Conservation (phyloP, 2,329 filamentous ascomycete genomes). For the Eutypa lata region DNA sequence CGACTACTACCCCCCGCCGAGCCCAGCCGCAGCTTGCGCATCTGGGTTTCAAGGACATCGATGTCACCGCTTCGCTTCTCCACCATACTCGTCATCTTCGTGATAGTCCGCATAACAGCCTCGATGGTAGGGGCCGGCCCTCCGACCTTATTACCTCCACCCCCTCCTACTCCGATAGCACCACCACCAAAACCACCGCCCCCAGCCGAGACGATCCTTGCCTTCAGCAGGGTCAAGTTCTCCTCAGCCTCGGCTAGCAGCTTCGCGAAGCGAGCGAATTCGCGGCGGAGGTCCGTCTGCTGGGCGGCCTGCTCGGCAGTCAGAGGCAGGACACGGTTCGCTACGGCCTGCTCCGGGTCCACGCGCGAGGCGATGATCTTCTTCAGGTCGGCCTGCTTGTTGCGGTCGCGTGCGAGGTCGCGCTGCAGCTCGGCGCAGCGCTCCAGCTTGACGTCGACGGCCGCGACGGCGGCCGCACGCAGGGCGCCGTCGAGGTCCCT, state of each 20-base stretch:
- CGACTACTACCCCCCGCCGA: slow-evolving; percentile 40
- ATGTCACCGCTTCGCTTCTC: slow-evolving; percentile 90
- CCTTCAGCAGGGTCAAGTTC: slow-evolving; percentile 72
- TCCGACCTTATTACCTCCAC: slow-evolving; percentile 19
- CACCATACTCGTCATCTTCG: slow-evolving; percentile 88
- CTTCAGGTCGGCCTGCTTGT: slow-evolving; percentile 74
- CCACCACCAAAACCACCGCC: slow-evolving; percentile 30
- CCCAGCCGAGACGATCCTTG: slow-evolving; percentile 64
- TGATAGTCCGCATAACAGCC: slow-evolving; percentile 85
- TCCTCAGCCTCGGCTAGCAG: slow-evolving; percentile 78
- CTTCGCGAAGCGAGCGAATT: slow-evolving; percentile 71
- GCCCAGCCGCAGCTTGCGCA: slow-evolving; percentile 66
- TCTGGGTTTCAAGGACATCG: slow-evolving; percentile 82
- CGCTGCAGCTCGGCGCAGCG: slow-evolving; percentile 65
- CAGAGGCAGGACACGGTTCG: slow-evolving; percentile 68
- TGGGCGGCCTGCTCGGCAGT: slow-evolving; percentile 79
- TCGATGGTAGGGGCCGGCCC: slow-evolving; percentile 72
- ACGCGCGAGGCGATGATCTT: slow-evolving; percentile 68
- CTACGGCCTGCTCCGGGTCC: slow-evolving; percentile 65
- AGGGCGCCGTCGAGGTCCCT: slow-evolving; percentile 62
- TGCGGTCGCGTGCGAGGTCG: slow-evolving; percentile 69
- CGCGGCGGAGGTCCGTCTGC: slow-evolving; percentile 76
- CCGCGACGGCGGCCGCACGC: slow-evolving; percentile 64
- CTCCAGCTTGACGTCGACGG: slow-evolving; percentile 66
- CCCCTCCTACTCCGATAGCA: too few species aligned